Base-by-base conservation (phyloP, 2,329 filamentous ascomycete genomes). In the Fusarium keratoplasticum region DNA sequence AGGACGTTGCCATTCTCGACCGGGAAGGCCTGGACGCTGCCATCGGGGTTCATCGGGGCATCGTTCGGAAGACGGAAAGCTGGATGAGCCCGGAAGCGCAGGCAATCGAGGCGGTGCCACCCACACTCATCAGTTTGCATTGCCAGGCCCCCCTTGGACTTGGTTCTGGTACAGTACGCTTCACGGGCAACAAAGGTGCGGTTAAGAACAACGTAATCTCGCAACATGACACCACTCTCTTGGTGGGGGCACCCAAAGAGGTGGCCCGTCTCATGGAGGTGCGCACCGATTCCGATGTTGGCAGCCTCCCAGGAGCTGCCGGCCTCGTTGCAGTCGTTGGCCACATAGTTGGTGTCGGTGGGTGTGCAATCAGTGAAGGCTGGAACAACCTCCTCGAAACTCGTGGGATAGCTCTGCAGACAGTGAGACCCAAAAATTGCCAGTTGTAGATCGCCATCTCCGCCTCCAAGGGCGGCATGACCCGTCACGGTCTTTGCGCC, bases 281-380 rank as follows among this genome's bases (percentile, higher is more conserved):
- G 96, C 11, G 95, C 95, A 9, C 96, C 96, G 73, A 98, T 97
- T 33, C 95, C 95, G 70, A 98, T 93, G 77, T 96, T 97, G 29
- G 94, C 95, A n/a, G 95, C 92, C 81, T 98, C 96, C 96, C 96
- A 98, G 55, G 92, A 96, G 80, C 94, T 97, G 27, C 95, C 95
- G 8, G 92, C 92, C 75, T 98, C 94, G 76, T 93, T 93, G 81
- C 91, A 94, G 80, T 97, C 94, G 78, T 98, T 98, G 18, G 93
- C 93, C 40, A 98, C 91, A 76, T 89, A 89, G 42, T 90, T 89
- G 11, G 92, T 94, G 80, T 98, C 94, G 0, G 95, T 98, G 35
- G 92, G 91, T 4, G 95, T 98, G 82, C 95, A 98, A 82, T 98
- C 95, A 18, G 90, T 93, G 78, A 98, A 97, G 7, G 95, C 93